Evolutionary conservation across 208 protist genomes (phyloP).

Genomic region (Angomonas desouzai): DNA sequence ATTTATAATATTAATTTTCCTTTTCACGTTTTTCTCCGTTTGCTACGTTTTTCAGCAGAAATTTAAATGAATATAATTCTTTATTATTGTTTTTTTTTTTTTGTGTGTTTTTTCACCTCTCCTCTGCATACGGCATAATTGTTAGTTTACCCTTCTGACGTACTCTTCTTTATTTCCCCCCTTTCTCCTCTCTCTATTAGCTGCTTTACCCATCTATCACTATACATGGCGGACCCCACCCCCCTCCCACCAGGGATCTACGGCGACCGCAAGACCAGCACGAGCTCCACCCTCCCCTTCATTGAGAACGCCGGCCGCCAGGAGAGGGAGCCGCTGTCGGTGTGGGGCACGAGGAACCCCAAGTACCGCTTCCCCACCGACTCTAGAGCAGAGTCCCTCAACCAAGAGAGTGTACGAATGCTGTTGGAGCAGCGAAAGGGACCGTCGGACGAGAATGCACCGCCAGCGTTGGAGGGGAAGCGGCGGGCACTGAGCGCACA

Average conservation of each 20-base stretch:
- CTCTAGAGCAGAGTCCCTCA: not conserved
- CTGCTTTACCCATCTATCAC: slow-evolving; percentile 17
- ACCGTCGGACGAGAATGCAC: not conserved
- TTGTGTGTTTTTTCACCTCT: no score
- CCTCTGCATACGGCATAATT: no score
- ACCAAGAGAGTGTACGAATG: no score
- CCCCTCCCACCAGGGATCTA: not conserved
- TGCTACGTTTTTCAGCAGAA: no score
- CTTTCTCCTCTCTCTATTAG: slow-evolving; percentile 1
- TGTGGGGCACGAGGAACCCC: not conserved
- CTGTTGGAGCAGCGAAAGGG: not conserved
- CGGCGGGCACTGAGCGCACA: not conserved
- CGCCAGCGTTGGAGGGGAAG: not conserved
- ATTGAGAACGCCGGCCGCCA: not conserved
- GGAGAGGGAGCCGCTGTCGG: not conserved
- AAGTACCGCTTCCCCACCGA: not conserved
- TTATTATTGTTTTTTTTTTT: no score
- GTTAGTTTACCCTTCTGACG: no score
- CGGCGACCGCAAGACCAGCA: not conserved
- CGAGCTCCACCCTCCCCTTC: not conserved
- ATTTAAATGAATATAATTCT: no score
- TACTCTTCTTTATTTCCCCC: slow-evolving; percentile 16
- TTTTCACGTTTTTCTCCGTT: not conserved
- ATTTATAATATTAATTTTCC: not conserved
- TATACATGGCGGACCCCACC: slow-evolving; percentile 12